phyloP scores from a whole-genome alignment of 2,329 filamentous ascomycete species.

The Pseudodiploospora longispora region DNA sequence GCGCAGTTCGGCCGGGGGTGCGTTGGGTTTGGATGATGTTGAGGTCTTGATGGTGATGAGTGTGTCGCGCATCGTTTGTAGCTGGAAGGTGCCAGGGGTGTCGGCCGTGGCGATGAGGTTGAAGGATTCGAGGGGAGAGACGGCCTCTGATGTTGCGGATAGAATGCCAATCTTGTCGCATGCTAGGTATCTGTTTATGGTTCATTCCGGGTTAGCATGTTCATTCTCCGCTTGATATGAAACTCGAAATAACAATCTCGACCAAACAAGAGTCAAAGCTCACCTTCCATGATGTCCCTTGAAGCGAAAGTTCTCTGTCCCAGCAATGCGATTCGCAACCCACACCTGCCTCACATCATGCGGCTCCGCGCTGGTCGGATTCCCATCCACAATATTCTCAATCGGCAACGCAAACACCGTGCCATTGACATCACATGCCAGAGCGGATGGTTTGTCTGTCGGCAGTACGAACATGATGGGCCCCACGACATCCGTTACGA shows the following conservation, averaged over 20 bases:
- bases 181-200: slow-evolving; percentile 59
- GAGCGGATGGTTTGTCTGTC: slow-evolving; percentile 61
- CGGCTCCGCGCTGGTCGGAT: slow-evolving; percentile 80
- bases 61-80: slow-evolving; percentile 65
- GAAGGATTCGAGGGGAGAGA: slow-evolving; percentile 79
- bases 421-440: slow-evolving; percentile 80
- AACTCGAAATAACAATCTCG: slow-evolving; percentile 2
- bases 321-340: slow-evolving; percentile 76
- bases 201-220: slow-evolving; percentile 6
- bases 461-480: slow-evolving; percentile 78
- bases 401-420: slow-evolving; percentile 75
- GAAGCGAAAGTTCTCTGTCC: slow-evolving; percentile 74
- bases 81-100: slow-evolving; percentile 61
- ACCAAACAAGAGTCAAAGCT: slow-evolving; percentile 10
- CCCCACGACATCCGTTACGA: slow-evolving; percentile 64
- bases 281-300: slow-evolving; percentile 85
- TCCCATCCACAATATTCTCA: slow-evolving; percentile 81
- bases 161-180: slow-evolving; percentile 79
- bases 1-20: slow-evolving; percentile 53
- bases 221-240: neutral
- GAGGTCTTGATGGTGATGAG: slow-evolving; percentile 57
- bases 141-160: slow-evolving; percentile 69
- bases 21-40: slow-evolving; percentile 38
- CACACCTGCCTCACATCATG: slow-evolving; percentile 95
- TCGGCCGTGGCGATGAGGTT: slow-evolving; percentile 55